Conservation (phyloP, 257 asterid genomes). For the Solanum chaucha region DNA sequence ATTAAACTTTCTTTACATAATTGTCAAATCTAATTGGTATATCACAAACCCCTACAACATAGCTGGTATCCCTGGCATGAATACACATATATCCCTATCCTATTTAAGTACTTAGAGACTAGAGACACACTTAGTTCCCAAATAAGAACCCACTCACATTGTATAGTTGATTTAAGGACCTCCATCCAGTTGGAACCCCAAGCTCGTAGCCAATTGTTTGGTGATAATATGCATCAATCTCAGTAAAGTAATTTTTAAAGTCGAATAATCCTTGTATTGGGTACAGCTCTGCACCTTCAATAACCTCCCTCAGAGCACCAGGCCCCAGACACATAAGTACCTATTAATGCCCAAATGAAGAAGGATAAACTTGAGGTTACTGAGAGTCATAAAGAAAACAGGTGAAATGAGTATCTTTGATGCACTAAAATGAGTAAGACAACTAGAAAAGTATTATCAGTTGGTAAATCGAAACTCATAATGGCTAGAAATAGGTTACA, state of each 20-base stretch:
- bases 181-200: slow-evolving; percentile 99
- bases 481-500: neutral
- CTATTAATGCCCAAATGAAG: slow-evolving; percentile 22
- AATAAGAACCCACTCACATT: slow-evolving; percentile 43
- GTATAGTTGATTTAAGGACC: slow-evolving; percentile 56
- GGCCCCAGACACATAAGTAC: slow-evolving; percentile 93
- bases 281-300: slow-evolving; percentile 82
- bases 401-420: neutral
- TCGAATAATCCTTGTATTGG: slow-evolving; percentile 83
- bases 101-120: neutral
- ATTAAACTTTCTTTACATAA: neutral
- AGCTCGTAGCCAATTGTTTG: slow-evolving; percentile 72
- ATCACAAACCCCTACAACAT: neutral
- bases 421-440: neutral
- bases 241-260: slow-evolving; percentile 57
- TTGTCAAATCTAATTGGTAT: neutral
- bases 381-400: neutral
- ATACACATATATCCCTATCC: neutral
- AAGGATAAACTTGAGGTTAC: neutral
- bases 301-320: slow-evolving; percentile 58
- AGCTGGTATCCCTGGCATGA: neutral
- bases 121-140: neutral
- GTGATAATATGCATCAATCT: slow-evolving; percentile 78
- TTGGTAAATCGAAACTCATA: neutral
- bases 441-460: neutral